phyloP scores from a whole-genome alignment of 805 yeast species.

The Tetrapisispora iriomotensis region DNA sequence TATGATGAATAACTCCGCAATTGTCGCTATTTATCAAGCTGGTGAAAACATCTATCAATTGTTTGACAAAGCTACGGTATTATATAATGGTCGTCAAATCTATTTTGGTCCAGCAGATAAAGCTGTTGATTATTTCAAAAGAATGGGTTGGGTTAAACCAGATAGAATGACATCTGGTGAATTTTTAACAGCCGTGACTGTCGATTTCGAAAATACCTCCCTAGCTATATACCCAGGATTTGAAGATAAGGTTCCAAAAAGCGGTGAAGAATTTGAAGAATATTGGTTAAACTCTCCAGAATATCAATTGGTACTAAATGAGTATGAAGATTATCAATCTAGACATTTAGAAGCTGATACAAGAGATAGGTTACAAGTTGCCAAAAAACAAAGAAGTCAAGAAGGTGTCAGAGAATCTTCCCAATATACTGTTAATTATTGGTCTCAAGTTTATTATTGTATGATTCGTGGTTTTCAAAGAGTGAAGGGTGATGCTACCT shows the following conservation, averaged over 20 bases:
- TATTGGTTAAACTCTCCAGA: slow-evolving; percentile 52
- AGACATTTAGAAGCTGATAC: slow-evolving; percentile 35
- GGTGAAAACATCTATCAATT: slow-evolving; percentile 52
- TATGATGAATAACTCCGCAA: slow-evolving; percentile 44
- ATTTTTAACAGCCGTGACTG: slow-evolving; percentile 53
- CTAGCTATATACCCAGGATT: slow-evolving; percentile 36
- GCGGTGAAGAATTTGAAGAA: slow-evolving; percentile 49
- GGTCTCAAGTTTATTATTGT: slow-evolving; percentile 43
- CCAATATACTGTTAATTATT: slow-evolving; percentile 36
- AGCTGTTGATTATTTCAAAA: slow-evolving; percentile 45
- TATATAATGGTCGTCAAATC: slow-evolving; percentile 53
- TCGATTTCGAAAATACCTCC: slow-evolving; percentile 51
- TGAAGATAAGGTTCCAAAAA: slow-evolving; percentile 43
- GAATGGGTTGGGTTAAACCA: slow-evolving; percentile 55
- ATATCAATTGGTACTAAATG: slow-evolving; percentile 31
- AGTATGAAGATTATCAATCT: slow-evolving; percentile 34
- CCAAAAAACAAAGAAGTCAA: slow-evolving; percentile 36
- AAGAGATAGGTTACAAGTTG: slow-evolving; percentile 32
- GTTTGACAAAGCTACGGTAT: slow-evolving; percentile 51
- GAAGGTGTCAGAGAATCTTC: slow-evolving; percentile 32
- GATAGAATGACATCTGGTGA: slow-evolving; percentile 61
- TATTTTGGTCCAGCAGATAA: slow-evolving; percentile 45
- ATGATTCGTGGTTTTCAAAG: slow-evolving; percentile 45
- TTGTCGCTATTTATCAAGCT: slow-evolving; percentile 61
- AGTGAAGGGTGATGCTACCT: slow-evolving; percentile 47